These are phyloP conservation scores for Elasticomyces elasticus DNA, from an alignment of 495 filamentous ascomycete species.

Conservation along the genomic window DNA sequence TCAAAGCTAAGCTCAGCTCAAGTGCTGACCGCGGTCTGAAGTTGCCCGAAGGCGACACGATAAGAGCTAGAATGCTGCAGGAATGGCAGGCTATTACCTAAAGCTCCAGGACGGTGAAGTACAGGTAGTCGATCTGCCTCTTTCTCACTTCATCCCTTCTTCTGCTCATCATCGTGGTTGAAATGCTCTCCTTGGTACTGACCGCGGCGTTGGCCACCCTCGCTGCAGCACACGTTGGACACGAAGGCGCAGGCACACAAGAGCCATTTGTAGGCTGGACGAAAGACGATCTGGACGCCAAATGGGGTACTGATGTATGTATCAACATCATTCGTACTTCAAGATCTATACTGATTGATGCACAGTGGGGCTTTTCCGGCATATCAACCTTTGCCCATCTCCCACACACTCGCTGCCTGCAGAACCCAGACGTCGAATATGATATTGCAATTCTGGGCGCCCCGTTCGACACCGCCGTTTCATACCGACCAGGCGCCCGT, in stretches of 20 bases:
- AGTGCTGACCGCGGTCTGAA: neutral
- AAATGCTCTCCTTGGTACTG: neutral
- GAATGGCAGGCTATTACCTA: neutral
- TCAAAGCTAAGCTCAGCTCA: too few species aligned
- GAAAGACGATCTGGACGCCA: slow-evolving; percentile 20
- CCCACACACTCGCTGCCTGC: slow-evolving; percentile 61
- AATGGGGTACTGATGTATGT: slow-evolving; percentile 23
- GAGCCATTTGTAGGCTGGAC: slow-evolving; percentile 23
- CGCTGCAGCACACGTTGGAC: slow-evolving; percentile 2
- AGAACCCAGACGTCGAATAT: slow-evolving; percentile 52
- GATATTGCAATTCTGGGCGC: slow-evolving; percentile 76
- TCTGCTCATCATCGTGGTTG: neutral
- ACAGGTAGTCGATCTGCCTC: neutral
- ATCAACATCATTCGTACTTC: neutral
- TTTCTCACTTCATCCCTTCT: neutral
- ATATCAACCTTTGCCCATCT: slow-evolving; percentile 75
- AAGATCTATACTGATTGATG: neutral
- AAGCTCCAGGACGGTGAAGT: too few species aligned
- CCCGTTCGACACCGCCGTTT: slow-evolving; percentile 76
- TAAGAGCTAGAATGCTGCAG: slow-evolving; percentile 1
- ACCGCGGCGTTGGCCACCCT: neutral
- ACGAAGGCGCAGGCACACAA: slow-evolving; percentile 4
- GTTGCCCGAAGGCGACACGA: neutral
- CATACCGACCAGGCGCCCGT: slow-evolving; percentile 68
- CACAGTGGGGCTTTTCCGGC: slow-evolving; percentile 49